phyloP scores from a whole-genome alignment of 768 basidiomycete species.

The Clathrus columnatus region DNA sequence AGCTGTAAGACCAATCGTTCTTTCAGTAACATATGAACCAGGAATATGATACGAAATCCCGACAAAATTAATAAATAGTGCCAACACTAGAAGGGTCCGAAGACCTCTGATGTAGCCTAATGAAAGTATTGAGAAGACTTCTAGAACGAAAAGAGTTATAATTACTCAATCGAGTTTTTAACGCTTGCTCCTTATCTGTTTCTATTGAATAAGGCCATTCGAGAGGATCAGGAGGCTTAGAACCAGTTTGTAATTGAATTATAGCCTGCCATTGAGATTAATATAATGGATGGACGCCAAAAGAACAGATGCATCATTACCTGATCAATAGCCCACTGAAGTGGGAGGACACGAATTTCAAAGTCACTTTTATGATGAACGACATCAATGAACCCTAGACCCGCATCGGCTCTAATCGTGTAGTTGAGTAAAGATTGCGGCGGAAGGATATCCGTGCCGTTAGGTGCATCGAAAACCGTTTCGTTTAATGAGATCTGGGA shows the following conservation, averaged over 20 bases:
- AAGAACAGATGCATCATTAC: constrained; percentile 27
- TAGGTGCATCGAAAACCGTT: neutral
- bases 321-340: constrained; percentile 72
- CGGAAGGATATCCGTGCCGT: constrained; percentile 9
- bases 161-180: constrained; percentile 47
- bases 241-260: constrained; percentile 57
- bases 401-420: constrained; percentile 60
- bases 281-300: neutral
- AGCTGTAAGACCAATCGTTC: constrained; percentile 52
- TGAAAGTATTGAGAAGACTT: neutral
- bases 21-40: constrained; percentile 58
- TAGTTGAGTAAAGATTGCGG: constrained; percentile 35
- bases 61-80: constrained; percentile 64
- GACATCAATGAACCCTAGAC: constrained; percentile 58
- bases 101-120: constrained; percentile 57
- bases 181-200: constrained; percentile 56
- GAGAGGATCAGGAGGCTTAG: constrained; percentile 42
- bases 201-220: constrained; percentile 68
- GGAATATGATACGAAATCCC: constrained; percentile 75
- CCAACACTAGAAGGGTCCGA: constrained; percentile 52
- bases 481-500: neutral
- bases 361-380: constrained; percentile 57
- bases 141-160: constrained; percentile 5
- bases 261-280: constrained; percentile 43
- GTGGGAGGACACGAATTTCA: constrained; percentile 55